Conservation (phyloP, 2,329 filamentous ascomycete genomes). For the Ophiostoma perfectum region DNA sequence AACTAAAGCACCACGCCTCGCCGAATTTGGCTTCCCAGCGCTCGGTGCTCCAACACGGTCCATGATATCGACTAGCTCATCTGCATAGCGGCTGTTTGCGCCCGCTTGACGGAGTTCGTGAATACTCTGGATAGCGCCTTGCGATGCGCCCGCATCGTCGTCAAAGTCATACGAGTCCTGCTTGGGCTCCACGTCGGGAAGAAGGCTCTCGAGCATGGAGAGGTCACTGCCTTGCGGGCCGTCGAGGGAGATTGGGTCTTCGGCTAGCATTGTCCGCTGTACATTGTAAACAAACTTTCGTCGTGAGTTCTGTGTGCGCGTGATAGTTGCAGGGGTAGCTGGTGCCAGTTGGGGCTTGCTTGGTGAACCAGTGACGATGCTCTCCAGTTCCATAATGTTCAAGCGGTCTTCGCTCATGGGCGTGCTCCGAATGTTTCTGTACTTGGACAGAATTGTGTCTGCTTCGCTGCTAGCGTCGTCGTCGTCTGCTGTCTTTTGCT, state of each 20-base stretch:
- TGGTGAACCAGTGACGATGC: slow-evolving; percentile 23
- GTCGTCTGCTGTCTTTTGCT: slow-evolving; percentile 1
- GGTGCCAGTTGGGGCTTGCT: slow-evolving; percentile 21
- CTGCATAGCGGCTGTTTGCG: slow-evolving; percentile 60
- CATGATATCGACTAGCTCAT: slow-evolving; percentile 60
- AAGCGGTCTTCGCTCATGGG: slow-evolving; percentile 21
- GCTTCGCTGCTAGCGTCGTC: slow-evolving; percentile 22
- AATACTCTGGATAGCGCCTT: slow-evolving; percentile 54
- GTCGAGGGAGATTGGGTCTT: slow-evolving; percentile 29
- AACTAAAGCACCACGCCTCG: slow-evolving; percentile 54
- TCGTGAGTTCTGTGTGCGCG: slow-evolving; percentile 25
- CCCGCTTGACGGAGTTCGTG: slow-evolving; percentile 62
- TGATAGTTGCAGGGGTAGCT: slow-evolving; percentile 24
- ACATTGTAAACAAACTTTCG: slow-evolving; percentile 38
- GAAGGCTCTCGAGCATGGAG: slow-evolving; percentile 28
- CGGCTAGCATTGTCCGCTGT: slow-evolving; percentile 36
- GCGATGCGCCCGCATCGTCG: slow-evolving; percentile 42
- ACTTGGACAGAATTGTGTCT: slow-evolving; percentile 18
- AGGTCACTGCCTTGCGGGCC: slow-evolving; percentile 26
- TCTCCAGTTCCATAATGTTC: slow-evolving; percentile 23
- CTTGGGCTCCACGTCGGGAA: slow-evolving; percentile 28
- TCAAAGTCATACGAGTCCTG: slow-evolving; percentile 35
- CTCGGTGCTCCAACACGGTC: slow-evolving; percentile 53
- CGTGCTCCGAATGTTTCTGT: slow-evolving; percentile 18
- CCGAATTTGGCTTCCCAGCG: slow-evolving; percentile 40